Percentiles rank a stretch among this genome's conserved stretches.
Conservation (phyloP, 148 eudicot genomes). For the Cornus controversa region DNA sequence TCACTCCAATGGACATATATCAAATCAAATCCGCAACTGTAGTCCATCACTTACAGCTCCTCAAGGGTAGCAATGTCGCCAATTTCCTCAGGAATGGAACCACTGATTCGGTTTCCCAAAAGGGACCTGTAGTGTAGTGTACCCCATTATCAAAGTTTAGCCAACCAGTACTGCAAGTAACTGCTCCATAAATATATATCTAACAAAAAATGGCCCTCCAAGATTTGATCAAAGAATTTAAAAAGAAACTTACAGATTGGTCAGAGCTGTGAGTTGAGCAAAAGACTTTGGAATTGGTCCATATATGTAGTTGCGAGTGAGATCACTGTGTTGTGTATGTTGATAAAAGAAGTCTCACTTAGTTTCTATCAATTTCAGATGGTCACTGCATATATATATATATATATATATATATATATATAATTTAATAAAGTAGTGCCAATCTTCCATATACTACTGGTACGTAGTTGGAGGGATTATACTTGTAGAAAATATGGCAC, state of each 20-base stretch:
- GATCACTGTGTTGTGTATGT: slow-evolving; percentile 73
- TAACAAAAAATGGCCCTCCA: neutral
- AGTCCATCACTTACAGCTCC: slow-evolving; percentile 43
- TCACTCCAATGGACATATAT: no score
- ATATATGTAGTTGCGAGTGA: slow-evolving; percentile 58
- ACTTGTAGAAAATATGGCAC: neutral
- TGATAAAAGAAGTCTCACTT: slow-evolving; percentile 14
- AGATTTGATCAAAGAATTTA: neutral
- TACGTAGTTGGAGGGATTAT: neutral
- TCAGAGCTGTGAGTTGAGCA: slow-evolving; percentile 49
- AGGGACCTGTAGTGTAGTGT: slow-evolving; percentile 52
- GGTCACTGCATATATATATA: neutral
- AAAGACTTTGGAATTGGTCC: slow-evolving; percentile 67
- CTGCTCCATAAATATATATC: neutral
- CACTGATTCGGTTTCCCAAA: slow-evolving; percentile 53
- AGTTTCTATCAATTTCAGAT: slow-evolving; percentile 10
- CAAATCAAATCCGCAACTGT: no score
- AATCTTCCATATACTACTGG: neutral
- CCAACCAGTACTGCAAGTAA: neutral
- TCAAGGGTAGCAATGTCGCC: slow-evolving; percentile 67
- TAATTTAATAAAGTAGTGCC: neutral
- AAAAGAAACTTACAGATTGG: slow-evolving; percentile 47
- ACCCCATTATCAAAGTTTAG: neutral
- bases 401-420: no score
- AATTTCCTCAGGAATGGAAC: slow-evolving; percentile 63